A percentile compares a stretch with the other conserved stretches of the same genome.
Evolutionary conservation across 805 yeast genomes (phyloP).

Genomic region (Hanseniaspora osmophila): DNA sequence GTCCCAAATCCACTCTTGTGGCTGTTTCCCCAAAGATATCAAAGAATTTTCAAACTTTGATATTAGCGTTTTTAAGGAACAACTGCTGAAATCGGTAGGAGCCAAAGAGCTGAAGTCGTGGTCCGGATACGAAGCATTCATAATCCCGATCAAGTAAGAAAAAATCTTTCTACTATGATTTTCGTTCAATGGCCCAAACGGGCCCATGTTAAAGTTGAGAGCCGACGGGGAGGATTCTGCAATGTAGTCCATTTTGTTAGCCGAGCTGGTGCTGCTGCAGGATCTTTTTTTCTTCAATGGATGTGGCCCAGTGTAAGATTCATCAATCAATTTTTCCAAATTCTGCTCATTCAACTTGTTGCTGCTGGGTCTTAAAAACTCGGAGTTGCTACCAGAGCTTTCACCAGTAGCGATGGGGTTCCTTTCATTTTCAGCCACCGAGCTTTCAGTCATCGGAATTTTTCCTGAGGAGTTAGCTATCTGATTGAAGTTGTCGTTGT

Average conservation of each 20-base stretch:
- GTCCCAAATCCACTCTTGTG: constrained; percentile 74
- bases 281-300: constrained; percentile 1
- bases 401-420: no score
- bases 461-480: no score
- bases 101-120: constrained; percentile 82
- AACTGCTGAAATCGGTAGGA: constrained; percentile 61
- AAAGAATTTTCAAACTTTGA: constrained; percentile 66
- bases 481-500: background rate
- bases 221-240: background rate
- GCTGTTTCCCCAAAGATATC: constrained; percentile 45
- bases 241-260: background rate
- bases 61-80: constrained; percentile 33
- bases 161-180: constrained; percentile 79
- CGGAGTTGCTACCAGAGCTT: no score
- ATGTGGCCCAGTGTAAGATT: constrained; percentile 1
- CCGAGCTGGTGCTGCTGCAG: no score
- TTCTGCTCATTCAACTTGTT: constrained; percentile 23
- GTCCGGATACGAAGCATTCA: constrained; percentile 89
- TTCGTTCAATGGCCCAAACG: constrained; percentile 85
- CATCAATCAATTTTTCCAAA: constrained; percentile 19
- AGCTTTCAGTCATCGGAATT: constrained; percentile 1
- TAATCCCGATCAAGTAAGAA: constrained; percentile 77
- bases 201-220: constrained; percentile 30
- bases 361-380: constrained; percentile 5
- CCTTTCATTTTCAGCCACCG: no score